Percentiles rank a stretch among this genome's conserved stretches.
Evolutionary conservation across 371 early-diverging fungal species (phyloP).

Genomic region (Mortierella sp.): DNA sequence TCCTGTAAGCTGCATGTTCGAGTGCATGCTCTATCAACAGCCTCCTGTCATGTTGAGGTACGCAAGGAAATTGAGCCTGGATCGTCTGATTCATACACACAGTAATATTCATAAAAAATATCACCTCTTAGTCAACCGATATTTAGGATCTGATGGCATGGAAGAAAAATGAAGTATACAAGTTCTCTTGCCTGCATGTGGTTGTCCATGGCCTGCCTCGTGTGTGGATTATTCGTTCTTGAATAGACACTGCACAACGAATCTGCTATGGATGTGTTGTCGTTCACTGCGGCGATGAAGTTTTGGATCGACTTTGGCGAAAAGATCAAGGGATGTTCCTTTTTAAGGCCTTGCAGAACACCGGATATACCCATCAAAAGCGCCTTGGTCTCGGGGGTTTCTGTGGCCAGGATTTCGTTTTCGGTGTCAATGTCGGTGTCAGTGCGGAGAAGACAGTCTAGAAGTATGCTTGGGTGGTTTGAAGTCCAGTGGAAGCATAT

Average conservation of each 20-base stretch:
- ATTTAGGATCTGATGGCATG: no score
- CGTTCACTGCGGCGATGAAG: neutral
- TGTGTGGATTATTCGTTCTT: neutral
- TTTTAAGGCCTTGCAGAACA: neutral
- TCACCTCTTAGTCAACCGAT: no score
- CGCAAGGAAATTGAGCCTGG: constrained; percentile 6
- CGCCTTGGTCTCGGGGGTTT: constrained; percentile 8
- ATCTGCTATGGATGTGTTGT: constrained; percentile 1
- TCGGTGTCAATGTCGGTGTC: neutral
- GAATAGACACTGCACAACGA: constrained; percentile 8
- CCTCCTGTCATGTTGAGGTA: neutral
- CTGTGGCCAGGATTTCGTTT: neutral
- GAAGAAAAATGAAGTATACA: no score
- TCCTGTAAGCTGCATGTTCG: constrained; percentile 3
- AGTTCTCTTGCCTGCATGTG: no score
- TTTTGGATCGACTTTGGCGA: constrained; percentile 3
- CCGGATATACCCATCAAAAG: constrained; percentile 2
- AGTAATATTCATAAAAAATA: no score
- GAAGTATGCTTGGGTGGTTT: no score
- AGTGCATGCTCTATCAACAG: constrained; percentile 17
- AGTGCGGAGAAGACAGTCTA: no score
- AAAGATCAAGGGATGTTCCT: constrained; percentile 20
- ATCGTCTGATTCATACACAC: constrained; percentile 9
- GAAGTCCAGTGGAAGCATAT: constrained; percentile 18
- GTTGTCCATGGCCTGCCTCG: no score